Evolutionary conservation across 106 monocot genomes (phyloP).

Genomic region (Apostasia ramifera): DNA sequence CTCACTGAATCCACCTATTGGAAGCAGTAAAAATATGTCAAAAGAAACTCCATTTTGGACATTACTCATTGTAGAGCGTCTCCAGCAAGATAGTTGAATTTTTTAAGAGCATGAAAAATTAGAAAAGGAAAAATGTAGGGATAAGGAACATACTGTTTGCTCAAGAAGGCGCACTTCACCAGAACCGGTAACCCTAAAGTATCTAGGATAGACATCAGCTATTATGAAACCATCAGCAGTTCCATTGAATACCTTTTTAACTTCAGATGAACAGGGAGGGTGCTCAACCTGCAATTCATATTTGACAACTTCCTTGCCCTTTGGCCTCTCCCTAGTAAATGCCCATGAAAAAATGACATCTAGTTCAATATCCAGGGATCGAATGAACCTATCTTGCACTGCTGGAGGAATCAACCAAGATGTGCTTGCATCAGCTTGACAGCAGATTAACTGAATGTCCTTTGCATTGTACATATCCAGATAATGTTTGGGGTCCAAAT

Average conservation of each 20-base stretch:
- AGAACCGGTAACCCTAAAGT: conserved; percentile 82
- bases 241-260: conserved; percentile 65
- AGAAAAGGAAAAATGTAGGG: not conserved
- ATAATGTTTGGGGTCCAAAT: conserved; percentile 37
- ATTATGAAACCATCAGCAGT: conserved; percentile 41
- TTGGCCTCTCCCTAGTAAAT: conserved; percentile 84
- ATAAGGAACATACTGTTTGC: conserved; percentile 40
- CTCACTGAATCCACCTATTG: conserved; percentile 29
- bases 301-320: conserved; percentile 91
- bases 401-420: conserved; percentile 66
- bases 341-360: conserved; percentile 61
- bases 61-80: no score
- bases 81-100: no score
- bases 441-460: conserved; percentile 90
- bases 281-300: conserved; percentile 45
- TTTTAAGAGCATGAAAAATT: no score
- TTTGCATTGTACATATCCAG: conserved; percentile 60
- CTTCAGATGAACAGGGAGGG: conserved; percentile 24
- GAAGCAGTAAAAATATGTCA: no score
- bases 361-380: conserved; percentile 43
- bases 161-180: conserved; percentile 84
- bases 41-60: no score
- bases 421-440: conserved; percentile 81
- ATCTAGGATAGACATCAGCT: conserved; percentile 62
- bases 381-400: conserved; percentile 42